Percentiles rank a stretch among this genome's conserved stretches.
Evolutionary conservation across 176 grass and related monocot genomes (phyloP).

Genomic region (Aegilops speltoides): DNA sequence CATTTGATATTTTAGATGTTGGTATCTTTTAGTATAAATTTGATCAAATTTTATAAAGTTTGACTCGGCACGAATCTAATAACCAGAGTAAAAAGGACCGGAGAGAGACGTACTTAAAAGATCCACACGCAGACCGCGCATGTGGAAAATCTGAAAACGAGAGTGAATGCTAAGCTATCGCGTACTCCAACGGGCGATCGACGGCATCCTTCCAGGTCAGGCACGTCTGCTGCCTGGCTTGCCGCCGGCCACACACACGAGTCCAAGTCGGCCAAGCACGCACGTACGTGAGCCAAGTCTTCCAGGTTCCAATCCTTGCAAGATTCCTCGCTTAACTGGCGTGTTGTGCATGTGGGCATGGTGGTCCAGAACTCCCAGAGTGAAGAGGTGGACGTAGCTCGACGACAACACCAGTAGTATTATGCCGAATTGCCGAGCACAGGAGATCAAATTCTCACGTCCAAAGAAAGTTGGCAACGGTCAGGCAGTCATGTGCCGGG

Average conservation of each 20-base stretch:
- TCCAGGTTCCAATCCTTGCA: not conserved
- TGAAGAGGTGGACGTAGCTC: not conserved
- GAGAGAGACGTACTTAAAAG: not conserved
- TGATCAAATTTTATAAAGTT: too few relatives aligned
- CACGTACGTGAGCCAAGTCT: not conserved
- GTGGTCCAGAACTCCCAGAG: not conserved
- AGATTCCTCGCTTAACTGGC: not conserved
- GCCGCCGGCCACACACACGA: not conserved
- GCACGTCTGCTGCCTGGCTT: not conserved
- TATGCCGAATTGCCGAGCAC: not conserved
- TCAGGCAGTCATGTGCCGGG: not conserved
- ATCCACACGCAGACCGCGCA: not conserved
- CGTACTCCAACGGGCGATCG: not conserved
- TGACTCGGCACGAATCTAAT: too few relatives aligned
- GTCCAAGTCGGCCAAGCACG: not conserved
- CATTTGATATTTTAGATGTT: too few relatives aligned
- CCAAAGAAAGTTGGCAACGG: conserved; percentile 11
- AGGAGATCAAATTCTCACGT: not conserved
- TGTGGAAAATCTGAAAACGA: not conserved
- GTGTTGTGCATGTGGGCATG: not conserved
- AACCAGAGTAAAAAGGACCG: too few relatives aligned
- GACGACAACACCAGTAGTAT: not conserved
- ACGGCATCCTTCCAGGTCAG: not conserved
- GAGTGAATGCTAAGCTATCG: not conserved
- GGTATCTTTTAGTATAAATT: too few relatives aligned